Conservation (phyloP, 129 eudicot genomes). For the Lactuca sativa region DNA sequence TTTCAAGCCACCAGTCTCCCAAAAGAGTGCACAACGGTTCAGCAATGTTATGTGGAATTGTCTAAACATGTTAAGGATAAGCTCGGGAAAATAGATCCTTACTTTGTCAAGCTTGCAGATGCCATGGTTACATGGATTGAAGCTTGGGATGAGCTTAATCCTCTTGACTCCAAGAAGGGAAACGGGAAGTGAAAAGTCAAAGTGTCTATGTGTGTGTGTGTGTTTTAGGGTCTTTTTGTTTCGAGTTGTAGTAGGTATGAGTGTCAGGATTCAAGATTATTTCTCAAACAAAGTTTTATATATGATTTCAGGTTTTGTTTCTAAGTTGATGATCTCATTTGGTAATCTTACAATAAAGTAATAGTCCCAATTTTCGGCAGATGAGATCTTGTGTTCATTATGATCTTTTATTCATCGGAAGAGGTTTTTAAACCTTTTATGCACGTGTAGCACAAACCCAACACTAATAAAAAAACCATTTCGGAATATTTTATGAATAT, state of each 20-base stretch:
- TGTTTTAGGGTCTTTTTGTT: slow-evolving; percentile 13
- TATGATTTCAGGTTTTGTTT: slow-evolving; percentile 17
- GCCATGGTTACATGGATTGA: slow-evolving; percentile 73
- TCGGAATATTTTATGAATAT: neutral
- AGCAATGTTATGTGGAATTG: slow-evolving; percentile 47
- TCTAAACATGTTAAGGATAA: slow-evolving; percentile 52
- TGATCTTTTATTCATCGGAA: neutral
- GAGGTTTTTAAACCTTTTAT: neutral
- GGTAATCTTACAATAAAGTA: slow-evolving; percentile 12
- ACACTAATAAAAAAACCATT: neutral
- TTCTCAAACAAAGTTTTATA: neutral
- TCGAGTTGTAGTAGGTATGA: slow-evolving; percentile 17
- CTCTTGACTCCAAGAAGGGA: slow-evolving; percentile 22
- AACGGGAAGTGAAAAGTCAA: slow-evolving; percentile 17
- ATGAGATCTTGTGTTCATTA: neutral
- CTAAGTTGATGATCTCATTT: slow-evolving; percentile 1
- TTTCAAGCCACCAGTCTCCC: slow-evolving; percentile 46
- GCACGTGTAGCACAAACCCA: neutral
- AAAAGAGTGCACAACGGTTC: slow-evolving; percentile 59
- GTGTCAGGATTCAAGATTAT: slow-evolving; percentile 12
- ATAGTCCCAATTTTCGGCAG: neutral
- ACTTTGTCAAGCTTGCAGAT: slow-evolving; percentile 56
- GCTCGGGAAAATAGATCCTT: slow-evolving; percentile 47
- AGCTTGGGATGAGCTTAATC: slow-evolving; percentile 70
- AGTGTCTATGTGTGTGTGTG: neutral